Evolutionary conservation across 108 stramenopile species (phyloP), one percentile per base, ranked within the genome.

Genomic region (Stephanodiscus triporus): DNA sequence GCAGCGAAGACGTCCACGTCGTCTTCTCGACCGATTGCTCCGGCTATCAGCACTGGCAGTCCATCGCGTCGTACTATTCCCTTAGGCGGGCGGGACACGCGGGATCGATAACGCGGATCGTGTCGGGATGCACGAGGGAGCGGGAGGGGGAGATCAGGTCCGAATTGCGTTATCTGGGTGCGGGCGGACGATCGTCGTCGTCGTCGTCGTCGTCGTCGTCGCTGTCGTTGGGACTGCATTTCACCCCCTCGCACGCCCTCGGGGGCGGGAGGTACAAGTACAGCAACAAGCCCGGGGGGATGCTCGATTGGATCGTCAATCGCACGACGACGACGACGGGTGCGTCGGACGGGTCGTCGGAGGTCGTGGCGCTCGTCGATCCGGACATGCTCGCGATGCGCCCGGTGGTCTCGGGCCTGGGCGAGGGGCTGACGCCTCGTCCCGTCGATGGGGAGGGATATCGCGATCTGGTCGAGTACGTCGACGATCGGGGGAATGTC

Each of bases 1-100:
- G 14, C 49, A 11, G 7, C 17, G 70, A 63, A 29, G 32, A 72
- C 30, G 78, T 73, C 6, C 78, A 80, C 62, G 61, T 80, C 47
- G 78, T 73, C 27, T 97, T 95, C 66, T 90, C 89, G 0, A 95
- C 94, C 13, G 94, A 89, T 51, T 98, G 97, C 75, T 92, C 88
- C 23, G 80, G 68, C 48, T 97, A 87, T 78, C 96, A 98, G 72
- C 87, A 94, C 64, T 98, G 96, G 96, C 97, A 98, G 77, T 87
- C 93, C 0, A 88, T 95, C 40, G 69, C 86, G 17, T 82, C 95
- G 19, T 98, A 94, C 68, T 94, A 91, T 60, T 88, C 89, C 17
- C 75, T 89, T 13, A 22, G 81, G 17, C 67, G 73, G 20, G 80
- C 86, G 36, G 87, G 89, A 1, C 96, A 97, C 65, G 61, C 69